Percentiles rank a stretch among this genome's conserved stretches.
These are phyloP conservation scores for Phyllosticta citriasiana DNA, from an alignment of 2,329 filamentous ascomycete species.

Conservation along the genomic window DNA sequence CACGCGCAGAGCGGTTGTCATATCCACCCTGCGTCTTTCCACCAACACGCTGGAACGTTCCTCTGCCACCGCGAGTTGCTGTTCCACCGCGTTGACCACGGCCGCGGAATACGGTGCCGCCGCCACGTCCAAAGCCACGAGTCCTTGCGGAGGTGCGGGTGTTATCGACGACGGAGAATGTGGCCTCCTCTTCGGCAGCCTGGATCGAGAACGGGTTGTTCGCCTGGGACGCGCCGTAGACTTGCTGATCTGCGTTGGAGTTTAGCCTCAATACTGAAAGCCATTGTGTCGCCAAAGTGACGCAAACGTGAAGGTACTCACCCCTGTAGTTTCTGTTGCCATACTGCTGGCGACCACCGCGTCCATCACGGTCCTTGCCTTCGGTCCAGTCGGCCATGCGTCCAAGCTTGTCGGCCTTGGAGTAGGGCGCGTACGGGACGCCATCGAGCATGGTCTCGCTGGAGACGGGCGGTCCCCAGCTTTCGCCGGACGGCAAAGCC, in stretches of 20 bases:
- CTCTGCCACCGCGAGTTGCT: conserved; percentile 60
- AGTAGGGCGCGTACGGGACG: conserved; percentile 95
- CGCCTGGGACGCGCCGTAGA: conserved; percentile 83
- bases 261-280: not conserved
- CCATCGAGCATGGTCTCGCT: conserved; percentile 84
- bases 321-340: conserved; percentile 81
- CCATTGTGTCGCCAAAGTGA: not conserved
- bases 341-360: conserved; percentile 78
- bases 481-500: conserved; percentile 34
- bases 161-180: conserved; percentile 97
- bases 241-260: conserved; percentile 69
- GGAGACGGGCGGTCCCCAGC: conserved; percentile 77
- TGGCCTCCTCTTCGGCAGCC: conserved; percentile 87
- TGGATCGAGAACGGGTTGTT: conserved; percentile 76
- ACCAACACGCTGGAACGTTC: conserved; percentile 62
- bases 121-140: conserved; percentile 71
- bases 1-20: conserved; percentile 59
- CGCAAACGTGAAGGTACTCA: conserved; percentile 27
- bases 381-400: conserved; percentile 99
- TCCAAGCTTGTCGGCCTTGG: conserved; percentile 95
- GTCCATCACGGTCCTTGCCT: conserved; percentile 61
- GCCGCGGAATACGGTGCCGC: conserved; percentile 79
- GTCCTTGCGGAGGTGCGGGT: conserved; percentile 76
- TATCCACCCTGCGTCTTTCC: conserved; percentile 55
- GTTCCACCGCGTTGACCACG: conserved; percentile 66